Evolutionary conservation across 495 filamentous ascomycete species (phyloP), one percentile per base, ranked within the genome.

Genomic region (Chaetomium tenue): DNA sequence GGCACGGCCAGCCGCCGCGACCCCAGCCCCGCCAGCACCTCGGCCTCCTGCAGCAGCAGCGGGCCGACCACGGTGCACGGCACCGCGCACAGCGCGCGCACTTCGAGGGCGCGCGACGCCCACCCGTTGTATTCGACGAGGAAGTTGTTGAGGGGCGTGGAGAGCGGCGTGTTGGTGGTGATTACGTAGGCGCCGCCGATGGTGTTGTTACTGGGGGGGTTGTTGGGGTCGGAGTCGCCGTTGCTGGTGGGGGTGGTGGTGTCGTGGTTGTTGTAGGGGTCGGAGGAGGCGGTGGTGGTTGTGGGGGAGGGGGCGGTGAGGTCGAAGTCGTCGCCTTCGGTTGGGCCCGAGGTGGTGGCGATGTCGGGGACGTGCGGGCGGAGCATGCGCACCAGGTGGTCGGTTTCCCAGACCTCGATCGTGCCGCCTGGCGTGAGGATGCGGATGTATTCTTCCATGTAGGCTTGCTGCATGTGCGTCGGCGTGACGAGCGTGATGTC

Each of bases 341-440:
- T 13, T 5, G 56, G 47, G 37, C 30, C 56, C 1, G 48, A 42
- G 33, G 63, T 63, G 51, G 61, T 55, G 3, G 61, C 18, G 51
- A 25, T 16, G 22, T 86, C 84, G 1, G 88, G 84, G 54, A 89
- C 88, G 74, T 94, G 89, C 20, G 88, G 88, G 28, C 89, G 82
- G 50, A 95, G 75, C 70, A 88, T 91, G 63, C 89, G 87, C 67
- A 95, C 82, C 12, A 87, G 82, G 70, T 89, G 87, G 76, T 93
- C 91, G 0, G 86, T 87, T 66, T 95, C 91, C 90, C 91, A 94
- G 25, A 96, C 84, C 75, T 97, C 93, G 58, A 96, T 71, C 16
- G 87, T 84, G 1, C 93, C 93, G 8, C 91, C 92, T 0, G 87
- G 87, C 67, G 84, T 87, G 48, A 97, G 77, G 18, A 96, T 79